These are phyloP conservation scores for Populus euphratica DNA, from an alignment of 345 rosid species.

Conservation along the genomic window DNA sequence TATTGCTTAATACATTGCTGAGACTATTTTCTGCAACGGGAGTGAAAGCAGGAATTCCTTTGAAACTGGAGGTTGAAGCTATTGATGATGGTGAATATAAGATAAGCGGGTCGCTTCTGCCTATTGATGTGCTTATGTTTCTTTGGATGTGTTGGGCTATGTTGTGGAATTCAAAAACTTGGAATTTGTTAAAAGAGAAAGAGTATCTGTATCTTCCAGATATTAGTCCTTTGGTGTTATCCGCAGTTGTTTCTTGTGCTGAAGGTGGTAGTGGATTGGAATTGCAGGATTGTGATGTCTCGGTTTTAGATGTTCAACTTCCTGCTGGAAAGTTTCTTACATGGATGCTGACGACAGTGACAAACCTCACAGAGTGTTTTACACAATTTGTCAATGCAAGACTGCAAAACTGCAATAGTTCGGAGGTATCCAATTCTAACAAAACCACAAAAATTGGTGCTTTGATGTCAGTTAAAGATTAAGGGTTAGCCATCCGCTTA, in stretches of 20 bases:
- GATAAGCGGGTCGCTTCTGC: slow-evolving; percentile 49
- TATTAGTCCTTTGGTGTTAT: slow-evolving; percentile 50
- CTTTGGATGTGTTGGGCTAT: slow-evolving; percentile 75
- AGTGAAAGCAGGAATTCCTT: slow-evolving; percentile 40
- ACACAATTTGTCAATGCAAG: slow-evolving; percentile 50
- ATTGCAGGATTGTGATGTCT: slow-evolving; percentile 54
- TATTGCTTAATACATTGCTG: slow-evolving; percentile 48
- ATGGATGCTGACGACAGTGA: slow-evolving; percentile 59
- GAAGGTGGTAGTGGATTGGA: slow-evolving; percentile 46
- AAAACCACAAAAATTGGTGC: neutral
- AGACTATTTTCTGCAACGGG: slow-evolving; percentile 40
- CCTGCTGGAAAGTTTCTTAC: slow-evolving; percentile 62
- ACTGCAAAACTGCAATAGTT: slow-evolving; percentile 33
- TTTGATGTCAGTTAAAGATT: neutral
- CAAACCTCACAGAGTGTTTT: slow-evolving; percentile 59
- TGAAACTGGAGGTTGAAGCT: slow-evolving; percentile 60
- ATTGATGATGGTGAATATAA: slow-evolving; percentile 54
- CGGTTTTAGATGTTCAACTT: slow-evolving; percentile 46
- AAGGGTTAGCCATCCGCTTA: neutral
- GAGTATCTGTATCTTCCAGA: slow-evolving; percentile 52
- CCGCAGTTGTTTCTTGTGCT: slow-evolving; percentile 59
- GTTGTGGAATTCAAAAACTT: slow-evolving; percentile 50
- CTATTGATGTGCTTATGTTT: slow-evolving; percentile 50
- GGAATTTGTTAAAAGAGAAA: slow-evolving; percentile 14
- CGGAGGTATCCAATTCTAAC: slow-evolving; percentile 35